Percentiles rank a stretch among this genome's conserved stretches.
These are phyloP conservation scores for Eutypella sp. DNA, from an alignment of 2,329 filamentous ascomycete genomes.

Conservation along the genomic window DNA sequence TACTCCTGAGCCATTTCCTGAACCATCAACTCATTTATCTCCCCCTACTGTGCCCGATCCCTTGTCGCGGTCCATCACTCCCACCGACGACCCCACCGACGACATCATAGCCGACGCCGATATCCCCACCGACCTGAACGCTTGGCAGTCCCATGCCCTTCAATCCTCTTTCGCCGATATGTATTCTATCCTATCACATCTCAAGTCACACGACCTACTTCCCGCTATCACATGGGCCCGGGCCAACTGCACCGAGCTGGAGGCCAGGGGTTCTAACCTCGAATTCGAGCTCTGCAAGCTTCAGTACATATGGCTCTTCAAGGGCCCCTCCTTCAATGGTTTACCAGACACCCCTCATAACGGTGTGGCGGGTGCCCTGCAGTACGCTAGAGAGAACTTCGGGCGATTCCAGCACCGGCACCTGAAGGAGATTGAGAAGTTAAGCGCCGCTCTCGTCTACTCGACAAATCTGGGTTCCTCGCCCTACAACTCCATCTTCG, in stretches of 20 bases:
- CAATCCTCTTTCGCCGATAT: conserved; percentile 80
- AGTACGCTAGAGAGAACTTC: conserved; percentile 74
- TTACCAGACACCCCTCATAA: conserved; percentile 46
- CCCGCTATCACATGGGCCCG: conserved; percentile 88
- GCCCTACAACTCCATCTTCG: conserved; percentile 76
- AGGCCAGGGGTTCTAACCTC: conserved; percentile 81
- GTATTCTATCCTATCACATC: conserved; percentile 80
- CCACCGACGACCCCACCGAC: conserved; percentile 21
- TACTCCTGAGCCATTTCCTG: conserved; percentile 1
- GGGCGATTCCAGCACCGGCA: conserved; percentile 70
- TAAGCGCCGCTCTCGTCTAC: conserved; percentile 78
- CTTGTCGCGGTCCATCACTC: conserved; percentile 6
- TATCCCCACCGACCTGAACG: conserved; percentile 45
- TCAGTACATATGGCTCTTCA: conserved; percentile 85
- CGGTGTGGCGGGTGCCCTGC: conserved; percentile 60
- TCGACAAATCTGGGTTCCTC: conserved; percentile 67
- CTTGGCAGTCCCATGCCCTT: conserved; percentile 61
- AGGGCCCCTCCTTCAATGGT: conserved; percentile 51
- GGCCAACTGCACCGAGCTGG: conserved; percentile 63
- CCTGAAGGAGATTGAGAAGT: conserved; percentile 70
- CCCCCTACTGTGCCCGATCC: conserved; percentile 13
- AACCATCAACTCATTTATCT: conserved; percentile 18
- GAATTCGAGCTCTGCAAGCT: conserved; percentile 92
- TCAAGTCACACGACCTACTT: conserved; percentile 68
- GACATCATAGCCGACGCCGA: conserved; percentile 24